Base-by-base conservation (phyloP, 371 early-diverging fungal genomes). In the Syncephalastrum contaminatum region DNA sequence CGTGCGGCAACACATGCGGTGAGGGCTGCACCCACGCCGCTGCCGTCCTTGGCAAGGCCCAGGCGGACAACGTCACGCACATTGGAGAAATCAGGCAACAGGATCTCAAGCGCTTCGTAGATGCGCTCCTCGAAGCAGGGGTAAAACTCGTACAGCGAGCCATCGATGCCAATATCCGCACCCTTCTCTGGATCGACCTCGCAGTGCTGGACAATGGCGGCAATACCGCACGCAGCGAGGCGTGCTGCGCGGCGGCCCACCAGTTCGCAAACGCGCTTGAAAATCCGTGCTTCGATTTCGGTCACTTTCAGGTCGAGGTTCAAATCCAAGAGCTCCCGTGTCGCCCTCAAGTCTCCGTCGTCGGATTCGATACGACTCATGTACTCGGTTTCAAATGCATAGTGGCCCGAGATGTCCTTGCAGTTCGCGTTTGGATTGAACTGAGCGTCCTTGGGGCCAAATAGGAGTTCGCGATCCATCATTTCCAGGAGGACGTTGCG, bases 281-380 rank as follows among this genome's bases (percentile, higher is more conserved):
- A 87, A 44, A 91, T 79, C 48, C 84, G 80, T 27, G 94, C 85
- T 72, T 96, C 96, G 6, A 73, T 57, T 13, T 87, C 73, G 1
- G 90, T 83, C 8, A 94, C 86, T 50, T 60, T 47, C 16, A 91
- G 60, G 27, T 77, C 78, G 48, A 93, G 75, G 30, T 87, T 80
- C 53, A 83, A 80, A 64, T 94, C 90, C 36, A 96, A 82, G 13
- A 95, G 84, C 41, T 85, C 72, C 42, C 81, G 81, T 44, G 88
- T 88, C 20, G 79, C 73, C 8, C 64, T 54, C 39, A 94, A 76
- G 20, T 85, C 82, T 3, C 75, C 54, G 13, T 88, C 70, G 65
- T 97, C 97, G 40, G 80, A 79, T 21, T 94, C 96, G 58, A 98
- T 96, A 39, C 84, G 76, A 13, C 90, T 89, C 91, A 98, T 88